Base-by-base conservation (phyloP, 108 stramenopile genomes). In the Cyclotella baltica region DNA sequence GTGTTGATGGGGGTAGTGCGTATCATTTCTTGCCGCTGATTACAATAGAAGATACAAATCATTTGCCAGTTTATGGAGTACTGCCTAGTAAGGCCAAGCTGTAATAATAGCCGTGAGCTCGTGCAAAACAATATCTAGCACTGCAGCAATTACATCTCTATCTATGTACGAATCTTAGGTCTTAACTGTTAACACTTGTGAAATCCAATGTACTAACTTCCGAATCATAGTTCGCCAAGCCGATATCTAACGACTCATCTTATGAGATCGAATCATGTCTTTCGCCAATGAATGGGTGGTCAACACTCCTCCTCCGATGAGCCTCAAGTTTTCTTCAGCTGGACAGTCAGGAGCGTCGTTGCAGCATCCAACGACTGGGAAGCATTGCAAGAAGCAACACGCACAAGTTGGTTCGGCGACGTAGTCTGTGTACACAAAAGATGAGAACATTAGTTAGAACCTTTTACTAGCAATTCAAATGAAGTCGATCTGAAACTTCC, bases 1-100 rank as follows among this genome's bases (percentile, higher is more conserved):
- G 76, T 47, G 93, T 91, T 11, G 93, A 93, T 80, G 93, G 90
- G 50, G 93, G 88, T 23, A 75, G 81, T 34, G 79, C 88, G 23
- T 94, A 78, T 73, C 83, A 86, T 27, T 88, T 79, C 23, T 70
- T 94, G 64, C 90, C 93, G 15, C 69, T 89, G 72, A 78, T 89
- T 52, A 90, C 91, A 22, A 92, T 92, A 72, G 86, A 90, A 66
- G 83, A 92, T 76, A 81, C 81, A 58, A 48, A 62, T 19, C 82
- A 92, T 72, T 72, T 94, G 46, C 82, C 93, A 22, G 77, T 90
- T 20, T 92, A 92, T 50, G 92, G 92, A 27, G 51, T 68, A 11
- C 67, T 93, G 20, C 88, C 90, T 2, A 48, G 78, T 22, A 87
- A 85, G 66, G 92, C 92, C 8, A 88, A 78, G 70, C 73, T 92